phyloP scores from a whole-genome alignment of 768 basidiomycete genomes.

The Suillus alpinus region DNA sequence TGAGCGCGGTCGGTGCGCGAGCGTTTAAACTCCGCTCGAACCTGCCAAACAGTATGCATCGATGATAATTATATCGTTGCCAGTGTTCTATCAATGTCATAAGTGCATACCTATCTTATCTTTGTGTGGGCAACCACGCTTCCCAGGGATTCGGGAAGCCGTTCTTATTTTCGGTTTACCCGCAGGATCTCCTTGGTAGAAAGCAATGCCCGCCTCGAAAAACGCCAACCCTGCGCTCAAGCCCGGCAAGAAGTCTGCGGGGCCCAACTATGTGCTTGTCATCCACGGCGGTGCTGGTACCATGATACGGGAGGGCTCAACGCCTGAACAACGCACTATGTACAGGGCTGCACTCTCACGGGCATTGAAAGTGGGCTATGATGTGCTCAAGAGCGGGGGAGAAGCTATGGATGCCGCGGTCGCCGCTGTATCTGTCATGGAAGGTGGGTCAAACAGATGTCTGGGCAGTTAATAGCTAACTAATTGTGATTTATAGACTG shows the following conservation, averaged over 20 bases:
- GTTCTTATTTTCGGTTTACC: neutral
- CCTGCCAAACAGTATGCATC: too few species aligned
- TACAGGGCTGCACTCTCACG: slow-evolving; percentile 55
- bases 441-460: slow-evolving; percentile 44
- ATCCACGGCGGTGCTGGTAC: slow-evolving; percentile 83
- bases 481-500: slow-evolving; percentile 44
- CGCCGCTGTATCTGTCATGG: slow-evolving; percentile 69
- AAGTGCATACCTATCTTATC: neutral
- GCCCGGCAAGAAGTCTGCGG: slow-evolving; percentile 6
- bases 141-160: neutral
- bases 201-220: slow-evolving; percentile 1
- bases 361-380: slow-evolving; percentile 61
- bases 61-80: neutral
- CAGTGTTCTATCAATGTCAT: neutral
- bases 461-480: neutral
- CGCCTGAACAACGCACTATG: slow-evolving; percentile 54
- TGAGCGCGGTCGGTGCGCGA: too few species aligned
- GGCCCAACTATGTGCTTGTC: slow-evolving; percentile 46
- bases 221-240: neutral
- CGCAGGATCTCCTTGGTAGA: neutral
- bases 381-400: slow-evolving; percentile 62
- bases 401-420: slow-evolving; percentile 83
- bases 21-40: too few species aligned
- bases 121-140: neutral
- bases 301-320: slow-evolving; percentile 54